Conservation (phyloP, 2,329 filamentous ascomycete species). For the Colletotrichum orbiculare region DNA sequence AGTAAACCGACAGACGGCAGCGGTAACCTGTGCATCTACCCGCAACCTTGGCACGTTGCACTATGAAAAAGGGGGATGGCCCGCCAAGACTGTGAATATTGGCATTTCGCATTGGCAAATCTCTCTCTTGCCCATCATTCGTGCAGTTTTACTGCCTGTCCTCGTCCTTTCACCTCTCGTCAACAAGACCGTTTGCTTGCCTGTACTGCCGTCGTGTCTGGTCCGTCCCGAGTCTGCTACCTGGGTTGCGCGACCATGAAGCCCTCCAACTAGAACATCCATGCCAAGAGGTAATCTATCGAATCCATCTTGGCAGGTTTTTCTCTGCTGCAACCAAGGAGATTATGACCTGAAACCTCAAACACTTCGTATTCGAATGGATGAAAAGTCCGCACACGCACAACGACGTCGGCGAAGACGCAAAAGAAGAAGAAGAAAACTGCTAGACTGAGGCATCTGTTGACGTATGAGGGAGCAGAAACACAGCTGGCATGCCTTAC, state of each 20-base stretch:
- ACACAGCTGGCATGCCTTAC: no score
- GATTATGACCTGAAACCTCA: constrained; percentile 12
- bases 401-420: not conserved
- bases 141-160: not conserved
- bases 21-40: constrained; percentile 8
- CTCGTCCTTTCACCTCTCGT: not conserved
- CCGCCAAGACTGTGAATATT: constrained; percentile 26
- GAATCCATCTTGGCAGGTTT: constrained; percentile 13
- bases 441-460: no score
- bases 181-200: not conserved
- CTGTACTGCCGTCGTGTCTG: not conserved
- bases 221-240: no score
- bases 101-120: constrained; percentile 25
- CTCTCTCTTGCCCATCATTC: constrained; percentile 21
- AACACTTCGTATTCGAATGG: constrained; percentile 11
- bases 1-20: constrained; percentile 5
- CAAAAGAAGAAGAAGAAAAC: not conserved
- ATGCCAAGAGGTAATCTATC: constrained; percentile 23
- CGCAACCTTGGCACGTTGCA: constrained; percentile 32
- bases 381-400: not conserved
- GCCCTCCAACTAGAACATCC: not conserved
- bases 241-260: no score
- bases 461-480: no score
- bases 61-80: constrained; percentile 29
- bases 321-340: constrained; percentile 5